These are phyloP conservation scores for Acanthamoeba quina DNA, from an alignment of 208 protist genomes.

Conservation along the genomic window DNA sequence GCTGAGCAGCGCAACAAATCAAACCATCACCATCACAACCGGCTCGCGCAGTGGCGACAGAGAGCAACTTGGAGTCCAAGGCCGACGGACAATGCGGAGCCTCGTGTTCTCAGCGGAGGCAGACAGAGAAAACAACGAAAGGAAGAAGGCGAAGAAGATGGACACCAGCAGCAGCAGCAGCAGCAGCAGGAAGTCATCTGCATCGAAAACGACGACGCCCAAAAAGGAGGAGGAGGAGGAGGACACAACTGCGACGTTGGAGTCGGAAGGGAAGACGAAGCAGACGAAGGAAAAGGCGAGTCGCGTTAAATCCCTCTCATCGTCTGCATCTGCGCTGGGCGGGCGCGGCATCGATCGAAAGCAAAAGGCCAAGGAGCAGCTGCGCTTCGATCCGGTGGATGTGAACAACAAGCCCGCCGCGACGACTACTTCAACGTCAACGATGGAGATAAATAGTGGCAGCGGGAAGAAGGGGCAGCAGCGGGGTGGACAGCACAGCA, in stretches of 20 bases:
- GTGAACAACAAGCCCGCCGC: too few relatives aligned
- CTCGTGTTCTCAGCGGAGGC: not conserved
- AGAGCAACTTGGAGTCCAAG: not conserved
- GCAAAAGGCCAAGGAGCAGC: too few relatives aligned
- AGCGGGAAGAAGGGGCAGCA: not conserved
- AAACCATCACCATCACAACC: too few relatives aligned
- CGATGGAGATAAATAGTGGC: not conserved
- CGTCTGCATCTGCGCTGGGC: not conserved
- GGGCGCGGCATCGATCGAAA: not conserved
- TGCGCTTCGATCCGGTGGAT: too few relatives aligned
- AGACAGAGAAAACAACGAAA: not conserved
- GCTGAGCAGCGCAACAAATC: not conserved
- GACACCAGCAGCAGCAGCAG: not conserved
- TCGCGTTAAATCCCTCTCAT: not conserved
- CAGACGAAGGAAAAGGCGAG: not conserved
- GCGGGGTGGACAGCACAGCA: not conserved
- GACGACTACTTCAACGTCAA: too few relatives aligned
- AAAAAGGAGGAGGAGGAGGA: too few relatives aligned
- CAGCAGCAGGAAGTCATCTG: not conserved
- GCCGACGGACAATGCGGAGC: not conserved
- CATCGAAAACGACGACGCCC: not conserved
- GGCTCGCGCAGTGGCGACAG: not conserved
- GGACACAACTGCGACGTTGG: not conserved
- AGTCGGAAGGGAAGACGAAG: not conserved
- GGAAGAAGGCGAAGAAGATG: not conserved